phyloP scores from a whole-genome alignment of 2,329 filamentous ascomycete species.

The Aspergillus caelatus region DNA sequence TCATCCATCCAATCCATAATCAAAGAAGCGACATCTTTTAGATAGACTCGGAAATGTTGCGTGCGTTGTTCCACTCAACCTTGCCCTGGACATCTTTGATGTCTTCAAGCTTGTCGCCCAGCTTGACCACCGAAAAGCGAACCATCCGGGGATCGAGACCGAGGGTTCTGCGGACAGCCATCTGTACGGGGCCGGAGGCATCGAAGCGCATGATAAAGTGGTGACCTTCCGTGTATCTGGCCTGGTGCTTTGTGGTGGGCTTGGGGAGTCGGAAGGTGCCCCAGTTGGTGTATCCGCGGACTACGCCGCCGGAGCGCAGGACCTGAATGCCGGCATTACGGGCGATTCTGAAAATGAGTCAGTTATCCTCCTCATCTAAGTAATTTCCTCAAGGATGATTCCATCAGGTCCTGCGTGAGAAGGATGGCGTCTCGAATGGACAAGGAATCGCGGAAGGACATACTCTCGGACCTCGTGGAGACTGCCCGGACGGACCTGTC shows the following conservation, averaged over 20 bases:
- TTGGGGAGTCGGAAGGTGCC: constrained; percentile 86
- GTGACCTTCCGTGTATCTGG: constrained; percentile 80
- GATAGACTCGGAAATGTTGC: constrained; percentile 32
- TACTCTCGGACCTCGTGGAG: constrained; percentile 95
- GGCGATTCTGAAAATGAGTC: constrained; percentile 68
- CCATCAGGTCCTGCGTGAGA: constrained; percentile 1
- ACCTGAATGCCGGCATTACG: constrained; percentile 80
- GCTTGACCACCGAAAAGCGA: constrained; percentile 80
- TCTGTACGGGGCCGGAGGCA: constrained; percentile 71
- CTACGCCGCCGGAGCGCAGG: constrained; percentile 80
- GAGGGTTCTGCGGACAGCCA: constrained; percentile 73
- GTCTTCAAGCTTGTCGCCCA: constrained; percentile 69
- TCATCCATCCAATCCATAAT: constrained; percentile 7
- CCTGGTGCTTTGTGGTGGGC: constrained; percentile 77
- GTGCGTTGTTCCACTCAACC: constrained; percentile 54
- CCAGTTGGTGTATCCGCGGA: constrained; percentile 95
- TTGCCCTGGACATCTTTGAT: constrained; percentile 61
- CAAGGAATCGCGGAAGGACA: constrained; percentile 34
- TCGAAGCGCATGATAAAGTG: constrained; percentile 99
- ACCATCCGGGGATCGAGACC: constrained; percentile 89
- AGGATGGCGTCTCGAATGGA: not conserved
- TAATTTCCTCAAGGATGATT: not conserved
- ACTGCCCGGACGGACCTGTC: constrained; percentile 86
- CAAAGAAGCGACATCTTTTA: constrained; percentile 12
- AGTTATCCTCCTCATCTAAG: constrained; percentile 9